These are phyloP conservation scores for Endothia cerciana DNA, from an alignment of 2,329 filamentous ascomycete species.

Conservation along the genomic window DNA sequence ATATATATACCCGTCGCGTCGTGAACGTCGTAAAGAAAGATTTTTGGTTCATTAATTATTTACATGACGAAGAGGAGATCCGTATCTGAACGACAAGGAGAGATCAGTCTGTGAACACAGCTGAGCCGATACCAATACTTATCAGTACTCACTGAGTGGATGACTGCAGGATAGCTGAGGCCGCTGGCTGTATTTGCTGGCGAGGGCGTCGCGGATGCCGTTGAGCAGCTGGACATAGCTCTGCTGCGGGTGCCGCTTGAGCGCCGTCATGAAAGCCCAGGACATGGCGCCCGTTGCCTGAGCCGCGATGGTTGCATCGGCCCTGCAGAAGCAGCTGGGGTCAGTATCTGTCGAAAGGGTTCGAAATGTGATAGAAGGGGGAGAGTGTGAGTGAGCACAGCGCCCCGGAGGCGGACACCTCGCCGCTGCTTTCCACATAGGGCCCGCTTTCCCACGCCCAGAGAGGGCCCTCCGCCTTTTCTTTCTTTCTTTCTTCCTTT, in stretches of 20 bases:
- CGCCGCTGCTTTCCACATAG: no score
- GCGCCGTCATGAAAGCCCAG: constrained; percentile 89
- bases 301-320: constrained; percentile 88
- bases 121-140: constrained; percentile 27
- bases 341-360: background rate
- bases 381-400: background rate
- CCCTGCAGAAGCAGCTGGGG: constrained; percentile 53
- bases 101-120: background rate
- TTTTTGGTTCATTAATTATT: constrained; percentile 26
- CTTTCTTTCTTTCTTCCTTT: no score
- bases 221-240: constrained; percentile 97
- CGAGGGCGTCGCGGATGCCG: constrained; percentile 90
- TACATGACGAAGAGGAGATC: constrained; percentile 67
- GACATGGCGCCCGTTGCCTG: constrained; percentile 98
- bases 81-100: constrained; percentile 52
- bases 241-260: constrained; percentile 97
- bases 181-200: constrained; percentile 88
- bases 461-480: background rate
- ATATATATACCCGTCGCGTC: constrained; percentile 11
- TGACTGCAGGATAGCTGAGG: constrained; percentile 97
- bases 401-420: no score
- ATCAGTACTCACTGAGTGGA: constrained; percentile 74
- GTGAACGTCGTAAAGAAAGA: constrained; percentile 11
- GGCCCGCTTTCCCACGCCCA: no score
- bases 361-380: background rate